phyloP scores from a whole-genome alignment of 2,329 filamentous ascomycete genomes.

The Sarocladium strictum region DNA sequence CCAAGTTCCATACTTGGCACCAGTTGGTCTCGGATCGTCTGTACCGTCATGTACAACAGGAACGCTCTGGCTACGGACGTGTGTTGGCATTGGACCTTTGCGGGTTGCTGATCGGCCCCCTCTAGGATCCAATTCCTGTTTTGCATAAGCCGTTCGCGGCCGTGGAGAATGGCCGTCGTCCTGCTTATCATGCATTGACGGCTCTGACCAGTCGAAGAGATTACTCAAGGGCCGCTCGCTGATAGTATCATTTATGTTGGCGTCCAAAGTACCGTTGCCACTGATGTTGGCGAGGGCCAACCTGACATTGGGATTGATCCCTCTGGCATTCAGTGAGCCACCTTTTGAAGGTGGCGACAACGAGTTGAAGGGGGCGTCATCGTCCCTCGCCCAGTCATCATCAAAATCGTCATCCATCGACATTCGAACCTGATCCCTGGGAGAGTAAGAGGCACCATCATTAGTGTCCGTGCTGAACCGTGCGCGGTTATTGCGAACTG shows the following conservation, averaged over 20 bases:
- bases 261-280: slow-evolving; percentile 35
- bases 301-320: slow-evolving; percentile 47
- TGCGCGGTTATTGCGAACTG: slow-evolving; percentile 34
- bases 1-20: slow-evolving; percentile 74
- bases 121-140: slow-evolving; percentile 64
- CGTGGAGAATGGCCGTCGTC: slow-evolving; percentile 52
- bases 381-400: slow-evolving; percentile 54
- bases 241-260: slow-evolving; percentile 13
- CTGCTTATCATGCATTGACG: slow-evolving; percentile 56
- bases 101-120: slow-evolving; percentile 63
- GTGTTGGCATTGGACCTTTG: slow-evolving; percentile 61
- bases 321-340: slow-evolving; percentile 46
- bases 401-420: slow-evolving; percentile 59
- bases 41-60: slow-evolving; percentile 61
- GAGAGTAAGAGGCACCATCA: slow-evolving; percentile 26
- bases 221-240: slow-evolving; percentile 56
- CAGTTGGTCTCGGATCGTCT: slow-evolving; percentile 49
- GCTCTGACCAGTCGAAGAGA: slow-evolving; percentile 75
- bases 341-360: slow-evolving; percentile 49
- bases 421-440: slow-evolving; percentile 40
- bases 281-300: slow-evolving; percentile 48
- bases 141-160: slow-evolving; percentile 70
- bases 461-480: slow-evolving; percentile 25
- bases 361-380: slow-evolving; percentile 47
- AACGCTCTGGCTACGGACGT: slow-evolving; percentile 76